Evolutionary conservation across 345 rosid species (phyloP).

Genomic region (Clausena lansium): DNA sequence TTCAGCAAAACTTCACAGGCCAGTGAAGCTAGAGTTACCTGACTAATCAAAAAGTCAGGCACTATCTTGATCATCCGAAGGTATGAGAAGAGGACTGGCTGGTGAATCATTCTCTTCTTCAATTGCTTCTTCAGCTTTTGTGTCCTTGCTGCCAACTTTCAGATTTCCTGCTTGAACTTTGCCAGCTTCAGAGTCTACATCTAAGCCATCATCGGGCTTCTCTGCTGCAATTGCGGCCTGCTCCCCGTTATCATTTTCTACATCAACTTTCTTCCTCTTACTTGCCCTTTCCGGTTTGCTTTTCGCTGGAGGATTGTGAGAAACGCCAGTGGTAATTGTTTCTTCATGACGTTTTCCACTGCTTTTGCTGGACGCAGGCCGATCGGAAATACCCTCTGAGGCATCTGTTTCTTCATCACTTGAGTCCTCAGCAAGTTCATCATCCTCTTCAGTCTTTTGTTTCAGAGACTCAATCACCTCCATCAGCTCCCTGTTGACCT

Average conservation of each 20-base stretch:
- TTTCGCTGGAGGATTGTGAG: not conserved
- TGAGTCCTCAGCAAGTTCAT: constrained; percentile 12
- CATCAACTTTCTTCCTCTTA: constrained; percentile 19
- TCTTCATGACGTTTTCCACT: constrained; percentile 11
- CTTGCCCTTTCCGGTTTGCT: not conserved
- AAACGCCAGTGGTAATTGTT: not conserved
- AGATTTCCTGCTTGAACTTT: not conserved
- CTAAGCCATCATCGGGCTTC: not conserved
- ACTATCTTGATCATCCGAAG: not conserved
- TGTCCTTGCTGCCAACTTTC: not conserved
- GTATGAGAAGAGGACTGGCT: not conserved
- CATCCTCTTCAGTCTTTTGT: constrained; percentile 26
- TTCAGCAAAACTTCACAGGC: not conserved
- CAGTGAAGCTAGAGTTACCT: no score
- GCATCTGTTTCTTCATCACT: constrained; percentile 18
- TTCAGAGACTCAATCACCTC: constrained; percentile 48
- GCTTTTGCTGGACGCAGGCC: not conserved
- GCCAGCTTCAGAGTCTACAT: not conserved
- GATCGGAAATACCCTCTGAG: not conserved
- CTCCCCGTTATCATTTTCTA: not conserved
- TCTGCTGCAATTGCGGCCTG: not conserved
- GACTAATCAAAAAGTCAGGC: not conserved
- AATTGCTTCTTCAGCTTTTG: not conserved
- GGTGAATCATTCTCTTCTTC: constrained; percentile 1
- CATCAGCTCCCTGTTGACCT: constrained; percentile 75